A percentile compares a stretch with the other conserved stretches of the same genome.
Evolutionary conservation across 495 filamentous ascomycete genomes (phyloP).

Genomic region (Acidiella bohemica): DNA sequence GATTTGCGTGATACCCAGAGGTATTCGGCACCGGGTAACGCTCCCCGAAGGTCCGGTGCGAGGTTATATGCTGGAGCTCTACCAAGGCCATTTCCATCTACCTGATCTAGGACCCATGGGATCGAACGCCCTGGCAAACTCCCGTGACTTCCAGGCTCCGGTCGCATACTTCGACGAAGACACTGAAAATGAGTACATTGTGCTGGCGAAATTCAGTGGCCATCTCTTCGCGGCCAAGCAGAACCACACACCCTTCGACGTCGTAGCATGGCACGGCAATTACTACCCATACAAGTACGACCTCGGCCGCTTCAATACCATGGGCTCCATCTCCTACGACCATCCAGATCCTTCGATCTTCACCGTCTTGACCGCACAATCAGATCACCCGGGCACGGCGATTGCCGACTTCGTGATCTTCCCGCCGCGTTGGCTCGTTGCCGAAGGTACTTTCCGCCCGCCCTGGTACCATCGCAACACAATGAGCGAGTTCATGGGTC

Average conservation of each 20-base stretch:
- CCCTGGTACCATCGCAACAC: conserved; percentile 73
- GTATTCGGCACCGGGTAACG: conserved; percentile 63
- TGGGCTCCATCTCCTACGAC: conserved; percentile 61
- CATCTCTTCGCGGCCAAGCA: conserved; percentile 61
- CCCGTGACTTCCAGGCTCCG: conserved; percentile 77
- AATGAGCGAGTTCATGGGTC: conserved; percentile 78
- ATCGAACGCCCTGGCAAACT: conserved; percentile 74
- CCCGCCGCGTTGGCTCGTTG: conserved; percentile 68
- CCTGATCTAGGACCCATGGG: conserved; percentile 86
- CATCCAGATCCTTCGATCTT: conserved; percentile 75
- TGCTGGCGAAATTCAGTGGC: conserved; percentile 70
- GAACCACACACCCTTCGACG: conserved; percentile 64
- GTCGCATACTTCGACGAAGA: conserved; percentile 61
- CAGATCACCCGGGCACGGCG: conserved; percentile 51
- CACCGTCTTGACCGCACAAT: conserved; percentile 65
- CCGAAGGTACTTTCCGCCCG: conserved; percentile 65
- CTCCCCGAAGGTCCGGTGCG: conserved; percentile 51
- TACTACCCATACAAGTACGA: conserved; percentile 87
- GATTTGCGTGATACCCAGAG: conserved; percentile 77
- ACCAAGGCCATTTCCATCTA: conserved; percentile 70
- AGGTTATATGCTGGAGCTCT: conserved; percentile 80
- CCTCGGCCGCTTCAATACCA: conserved; percentile 63
- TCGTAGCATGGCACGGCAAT: conserved; percentile 70
- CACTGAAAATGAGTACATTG: conserved; percentile 37
- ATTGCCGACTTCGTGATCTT: conserved; percentile 77